These are phyloP conservation scores for Trifolium fragiferum DNA, from an alignment of 306 rosid species.

Conservation along the genomic window DNA sequence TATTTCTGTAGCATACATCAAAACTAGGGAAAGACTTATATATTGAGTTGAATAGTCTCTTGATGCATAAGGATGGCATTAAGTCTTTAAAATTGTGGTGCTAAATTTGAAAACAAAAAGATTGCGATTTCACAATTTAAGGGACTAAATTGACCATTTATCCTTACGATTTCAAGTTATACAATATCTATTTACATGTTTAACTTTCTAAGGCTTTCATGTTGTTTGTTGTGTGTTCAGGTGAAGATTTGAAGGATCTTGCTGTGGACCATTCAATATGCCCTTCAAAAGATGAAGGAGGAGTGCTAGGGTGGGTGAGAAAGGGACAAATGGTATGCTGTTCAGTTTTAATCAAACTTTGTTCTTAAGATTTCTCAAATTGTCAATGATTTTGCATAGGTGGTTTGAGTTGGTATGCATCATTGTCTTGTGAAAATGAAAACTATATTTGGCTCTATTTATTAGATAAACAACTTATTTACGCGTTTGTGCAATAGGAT, in stretches of 20 bases:
- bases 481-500: neutral
- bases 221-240: constrained; percentile 51
- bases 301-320: constrained; percentile 97
- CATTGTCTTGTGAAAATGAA: neutral
- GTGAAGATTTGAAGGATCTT: constrained; percentile 95
- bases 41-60: no score
- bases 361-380: constrained; percentile 29
- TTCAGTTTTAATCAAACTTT: constrained; percentile 10
- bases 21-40: no score
- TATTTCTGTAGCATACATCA: no score
- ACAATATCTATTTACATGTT: neutral
- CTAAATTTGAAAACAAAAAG: no score
- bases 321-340: constrained; percentile 88
- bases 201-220: constrained; percentile 24
- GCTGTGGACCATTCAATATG: constrained; percentile 80
- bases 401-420: constrained; percentile 16
- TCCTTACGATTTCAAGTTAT: no score
- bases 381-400: neutral
- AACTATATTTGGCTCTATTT: neutral
- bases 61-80: no score
- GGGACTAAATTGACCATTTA: no score
- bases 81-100: no score
- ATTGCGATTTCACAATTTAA: no score
- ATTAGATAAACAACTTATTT: neutral
- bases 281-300: constrained; percentile 91